phyloP scores from a whole-genome alignment of 2,329 filamentous ascomycete genomes.

The Diaporthe vexans region DNA sequence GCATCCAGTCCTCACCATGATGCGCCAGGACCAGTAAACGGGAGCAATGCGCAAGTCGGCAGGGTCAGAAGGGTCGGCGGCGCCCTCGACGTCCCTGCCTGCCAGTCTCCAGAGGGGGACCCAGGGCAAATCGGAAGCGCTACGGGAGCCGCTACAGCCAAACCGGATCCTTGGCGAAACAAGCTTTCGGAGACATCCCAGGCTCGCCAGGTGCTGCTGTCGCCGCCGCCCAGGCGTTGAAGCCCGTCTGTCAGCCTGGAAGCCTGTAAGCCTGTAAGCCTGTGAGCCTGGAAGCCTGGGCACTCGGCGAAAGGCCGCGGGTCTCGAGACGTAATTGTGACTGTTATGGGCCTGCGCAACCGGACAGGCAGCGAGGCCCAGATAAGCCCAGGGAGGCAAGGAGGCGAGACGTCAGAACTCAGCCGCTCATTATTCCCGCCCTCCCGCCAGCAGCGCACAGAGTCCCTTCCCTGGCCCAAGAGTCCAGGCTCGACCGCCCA shows the following conservation, averaged over 20 bases:
- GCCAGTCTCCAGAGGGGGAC: neutral
- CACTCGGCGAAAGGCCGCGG: slow-evolving; percentile 31
- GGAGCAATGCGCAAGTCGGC: neutral
- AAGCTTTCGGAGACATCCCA: slow-evolving; percentile 26
- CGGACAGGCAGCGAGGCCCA: slow-evolving; percentile 33
- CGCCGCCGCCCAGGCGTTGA: neutral
- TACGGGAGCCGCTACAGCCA: slow-evolving; percentile 18
- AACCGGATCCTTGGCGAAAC: slow-evolving; percentile 31
- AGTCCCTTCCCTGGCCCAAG: neutral
- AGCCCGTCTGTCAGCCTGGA: slow-evolving; percentile 2
- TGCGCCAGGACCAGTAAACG: slow-evolving; percentile 20
- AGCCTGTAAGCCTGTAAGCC: no score
- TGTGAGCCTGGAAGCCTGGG: slow-evolving; percentile 6
- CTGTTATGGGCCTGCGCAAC: slow-evolving; percentile 6
- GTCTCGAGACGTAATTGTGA: slow-evolving; percentile 16
- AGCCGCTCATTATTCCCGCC: neutral
- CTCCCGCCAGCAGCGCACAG: neutral
- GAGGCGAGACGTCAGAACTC: slow-evolving; percentile 8
- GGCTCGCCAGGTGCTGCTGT: neutral
- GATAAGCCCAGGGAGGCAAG: slow-evolving; percentile 10
- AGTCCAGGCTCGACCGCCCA: slow-evolving; percentile 17
- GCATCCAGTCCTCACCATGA: slow-evolving; percentile 18
- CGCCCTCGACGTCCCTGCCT: no score
- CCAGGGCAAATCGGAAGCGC: slow-evolving; percentile 19
- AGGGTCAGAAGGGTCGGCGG: no score